Evolutionary conservation across 345 rosid species (phyloP).

Genomic region (Aurinia saxatilis): DNA sequence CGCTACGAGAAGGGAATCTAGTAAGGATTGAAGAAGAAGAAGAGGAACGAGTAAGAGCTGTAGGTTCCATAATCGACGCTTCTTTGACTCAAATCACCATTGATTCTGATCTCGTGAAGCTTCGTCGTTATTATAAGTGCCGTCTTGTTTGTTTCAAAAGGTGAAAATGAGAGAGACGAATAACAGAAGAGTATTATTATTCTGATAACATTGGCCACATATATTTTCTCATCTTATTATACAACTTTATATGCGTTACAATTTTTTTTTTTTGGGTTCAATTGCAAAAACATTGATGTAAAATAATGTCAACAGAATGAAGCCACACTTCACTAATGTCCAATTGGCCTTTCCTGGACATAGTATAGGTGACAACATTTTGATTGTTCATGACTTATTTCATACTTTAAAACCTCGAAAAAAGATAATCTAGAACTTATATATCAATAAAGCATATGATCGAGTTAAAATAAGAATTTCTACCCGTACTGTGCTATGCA

Average conservation of each 20-base stretch:
- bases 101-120: slow-evolving; percentile 19
- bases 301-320: neutral
- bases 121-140: too few species aligned
- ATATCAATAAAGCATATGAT: too few species aligned
- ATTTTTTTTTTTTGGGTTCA: too few species aligned
- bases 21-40: slow-evolving; percentile 16
- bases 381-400: too few species aligned
- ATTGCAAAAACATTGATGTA: too few species aligned
- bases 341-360: too few species aligned
- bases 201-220: slow-evolving; percentile 26
- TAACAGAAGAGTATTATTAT: neutral
- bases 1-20: slow-evolving; percentile 32
- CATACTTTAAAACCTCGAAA: too few species aligned
- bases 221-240: slow-evolving; percentile 8
- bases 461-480: too few species aligned
- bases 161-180: neutral
- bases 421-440: too few species aligned
- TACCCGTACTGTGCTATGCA: too few species aligned
- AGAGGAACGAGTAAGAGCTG: slow-evolving; percentile 28
- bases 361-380: too few species aligned
- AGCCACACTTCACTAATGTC: too few species aligned
- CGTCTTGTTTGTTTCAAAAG: slow-evolving; percentile 10
- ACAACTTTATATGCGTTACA: neutral
- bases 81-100: slow-evolving; percentile 18
- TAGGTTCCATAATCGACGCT: slow-evolving; percentile 40